Evolutionary conservation across 2,329 filamentous ascomycete species (phyloP), one percentile per base, ranked within the genome.

Genomic region (Sporothrix pseudoabietina): DNA sequence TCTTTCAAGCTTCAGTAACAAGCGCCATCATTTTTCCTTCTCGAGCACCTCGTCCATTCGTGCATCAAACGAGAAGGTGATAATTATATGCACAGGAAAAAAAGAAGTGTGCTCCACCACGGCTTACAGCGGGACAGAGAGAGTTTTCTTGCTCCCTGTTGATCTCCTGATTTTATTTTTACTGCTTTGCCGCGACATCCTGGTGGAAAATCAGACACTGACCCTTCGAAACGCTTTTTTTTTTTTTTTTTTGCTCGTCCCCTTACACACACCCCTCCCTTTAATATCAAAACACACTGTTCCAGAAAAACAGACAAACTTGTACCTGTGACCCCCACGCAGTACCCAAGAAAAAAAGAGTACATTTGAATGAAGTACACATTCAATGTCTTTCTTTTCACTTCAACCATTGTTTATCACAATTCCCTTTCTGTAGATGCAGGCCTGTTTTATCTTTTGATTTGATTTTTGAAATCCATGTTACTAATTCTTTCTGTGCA

Each of bases 401-500:
- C 8, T n/a, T 55, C 44, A 12, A 26, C 26, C 26, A 55, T 19
- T 47, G 65, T 52, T 52, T 35, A 68, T 69, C 47, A 54, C 30
- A 54, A 16, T 30, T 22, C 2, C 19, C 14, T n/a, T 35, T 54
- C 22, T 10, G 47, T 8, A 7, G 22, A 19, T 14, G 49, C n/a
- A 35, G 8, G 8, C 35, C 3, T 35, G 41, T 41, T 49, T 12
- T 39, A 47, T 68, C 30, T 14, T 63, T 68, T 22, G 49, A 52
- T 26, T 63, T 65, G 10, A 41, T 22, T 32, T 26, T 10, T 49
- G 32, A 70, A 9, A 32, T 35, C 8, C 8, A 9, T 22, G 26
- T 68, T 52, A 63, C 65, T 69, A 63, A 69, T 30, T 4, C 12
- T 66, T 19, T 22, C 26, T 32, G 3, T 22, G 5, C 81, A 92